Evolutionary conservation across 1,139 yeast species (phyloP), one percentile per base, ranked within the genome.

Genomic region (Waltiozyma sp.): DNA sequence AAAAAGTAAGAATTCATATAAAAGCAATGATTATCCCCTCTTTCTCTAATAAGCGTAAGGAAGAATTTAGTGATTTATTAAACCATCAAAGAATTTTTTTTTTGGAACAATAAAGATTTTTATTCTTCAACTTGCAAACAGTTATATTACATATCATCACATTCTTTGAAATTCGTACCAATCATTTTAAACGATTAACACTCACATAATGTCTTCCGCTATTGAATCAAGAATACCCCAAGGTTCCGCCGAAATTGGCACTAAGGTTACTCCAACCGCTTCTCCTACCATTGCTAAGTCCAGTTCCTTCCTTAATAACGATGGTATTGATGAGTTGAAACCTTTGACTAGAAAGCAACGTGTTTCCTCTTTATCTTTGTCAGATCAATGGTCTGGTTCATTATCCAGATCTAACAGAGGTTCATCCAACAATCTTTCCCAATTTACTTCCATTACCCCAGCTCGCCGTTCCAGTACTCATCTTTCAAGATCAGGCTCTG

Each of bases 301-400:
- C 4, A 44, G 53, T 31, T 77, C 85, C 15, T 81, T 74, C 54
- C 69, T 81, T 47, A 80, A 81, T 54, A 80, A 79, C 51, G 87
- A 80, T 55, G 85, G 84, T 33, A 80, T 80, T 37, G 87, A 80
- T 56, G 72, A 74, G 44, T 63, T 80, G 55, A 73, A 71, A 44
- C 88, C 88, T 1, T 65, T 70, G 44, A 65, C 72, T 15, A 70
- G 84, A 59, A 77, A 74, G 52, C 78, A 78, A 56, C 62, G 80
- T 37, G 83, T 79, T n/a, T 75, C 83, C n/a, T 77, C 83, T 31
- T 62, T 81, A 41, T 79, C 87, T 33, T 68, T 81, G 42, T 73
- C 84, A 5, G 89, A 81, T 58, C 80, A 69, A 66, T 68, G 80
- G 78, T 66, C 75, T 57, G 64, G 78, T 15, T 46, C 49, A 1